These are phyloP conservation scores for Phascolomyces articulosus DNA, from an alignment of 371 early-diverging fungal genomes.

Conservation along the genomic window DNA sequence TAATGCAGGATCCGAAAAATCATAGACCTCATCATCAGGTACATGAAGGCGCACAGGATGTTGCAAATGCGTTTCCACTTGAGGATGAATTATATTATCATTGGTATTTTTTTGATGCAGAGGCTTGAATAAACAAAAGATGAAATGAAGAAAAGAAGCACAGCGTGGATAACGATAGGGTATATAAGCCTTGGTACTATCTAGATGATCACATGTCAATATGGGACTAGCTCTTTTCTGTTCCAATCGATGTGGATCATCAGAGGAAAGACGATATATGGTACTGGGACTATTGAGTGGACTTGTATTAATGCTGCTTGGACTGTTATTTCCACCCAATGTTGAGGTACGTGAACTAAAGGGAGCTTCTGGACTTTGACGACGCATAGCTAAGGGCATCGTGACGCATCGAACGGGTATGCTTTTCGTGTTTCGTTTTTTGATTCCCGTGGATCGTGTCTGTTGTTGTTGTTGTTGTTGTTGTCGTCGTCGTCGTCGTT, in stretches of 20 bases:
- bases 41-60: too few species aligned
- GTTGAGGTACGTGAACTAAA: too few species aligned
- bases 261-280: neutral
- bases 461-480: too few species aligned
- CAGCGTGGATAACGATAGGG: neutral
- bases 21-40: too few species aligned
- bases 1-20: too few species aligned
- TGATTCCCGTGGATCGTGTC: too few species aligned
- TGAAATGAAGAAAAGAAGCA: neutral
- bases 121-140: neutral
- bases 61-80: too few species aligned
- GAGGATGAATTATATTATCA: too few species aligned
- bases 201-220: neutral
- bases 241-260: neutral
- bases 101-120: too few species aligned
- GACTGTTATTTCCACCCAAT: too few species aligned
- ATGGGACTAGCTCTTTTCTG: neutral
- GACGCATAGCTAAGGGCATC: neutral
- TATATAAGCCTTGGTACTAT: slow-evolving; percentile 3
- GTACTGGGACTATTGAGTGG: neutral
- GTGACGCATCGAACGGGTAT: slow-evolving; percentile 3
- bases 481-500: too few species aligned
- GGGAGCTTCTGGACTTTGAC: too few species aligned
- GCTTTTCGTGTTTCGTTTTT: neutral
- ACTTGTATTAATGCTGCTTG: neutral